Evolutionary conservation across 164 flowering plant genomes (phyloP), one percentile per base, ranked within the genome.

Genomic region (Chimonanthus praecox): DNA sequence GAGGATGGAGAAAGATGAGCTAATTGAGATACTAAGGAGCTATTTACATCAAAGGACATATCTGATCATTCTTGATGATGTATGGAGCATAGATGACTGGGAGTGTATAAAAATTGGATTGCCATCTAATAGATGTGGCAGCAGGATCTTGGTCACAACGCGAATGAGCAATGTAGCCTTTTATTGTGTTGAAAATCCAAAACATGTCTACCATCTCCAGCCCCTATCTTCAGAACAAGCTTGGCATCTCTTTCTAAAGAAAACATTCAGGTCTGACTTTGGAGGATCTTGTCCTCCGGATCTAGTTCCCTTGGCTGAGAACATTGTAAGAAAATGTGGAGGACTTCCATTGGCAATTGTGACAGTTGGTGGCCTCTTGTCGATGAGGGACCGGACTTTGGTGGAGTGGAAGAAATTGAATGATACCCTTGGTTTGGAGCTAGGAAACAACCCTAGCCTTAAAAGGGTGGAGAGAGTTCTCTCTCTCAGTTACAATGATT

Each of bases 271-370:
- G 10, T 4, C 60, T 11, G 5, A 54, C 60, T n/a, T 10, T 9
- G 60, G 4, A n/a, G 60, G 16, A 7, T 8, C 11, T 33, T 33
- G 33, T 64, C 8, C 77, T 48, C 70, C 76, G 21, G 82, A 82
- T 16, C 76, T 87, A 48, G 78, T 68, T 68, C n/a, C 5, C 5
- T 49, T 83, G 7, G 84, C 82, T n/a, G 72, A 77, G 69, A 87
- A 83, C 71, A 78, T 88, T 58, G 85, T 85, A 5, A 75, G 73
- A n/a, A 85, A 83, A 68, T 88, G 89, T 47, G 72, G 75, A 8
- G 89, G 88, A 46, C 83, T 86, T 58, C 91, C 91, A 3, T 68
- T 88, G 49, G 87, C 89, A 16, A 80, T 84, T 76, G 83, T 79
- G 72, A 87, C 86, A 8, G 77, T 86, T 3, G 90, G 83, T 60